A percentile compares a stretch with the other conserved stretches of the same genome.
phyloP scores from a whole-genome alignment of 768 basidiomycete genomes.

The Leccinum disarticulatum region DNA sequence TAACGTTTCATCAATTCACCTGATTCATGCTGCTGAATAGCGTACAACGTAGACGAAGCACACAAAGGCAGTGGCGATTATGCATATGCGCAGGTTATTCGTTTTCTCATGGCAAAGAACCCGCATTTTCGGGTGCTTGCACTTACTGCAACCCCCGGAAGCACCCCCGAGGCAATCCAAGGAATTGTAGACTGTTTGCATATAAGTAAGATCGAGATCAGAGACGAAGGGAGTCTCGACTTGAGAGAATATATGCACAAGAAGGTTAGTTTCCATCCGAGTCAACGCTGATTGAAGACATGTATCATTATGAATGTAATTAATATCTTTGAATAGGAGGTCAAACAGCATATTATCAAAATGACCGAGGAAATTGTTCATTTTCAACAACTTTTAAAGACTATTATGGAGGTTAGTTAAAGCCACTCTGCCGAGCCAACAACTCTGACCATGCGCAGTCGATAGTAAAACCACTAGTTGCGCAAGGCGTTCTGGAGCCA shows the following conservation, averaged over 20 bases:
- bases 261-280: conserved; percentile 54
- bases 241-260: conserved; percentile 82
- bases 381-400: conserved; percentile 65
- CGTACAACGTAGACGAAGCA: conserved; percentile 70
- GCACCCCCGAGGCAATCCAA: conserved; percentile 85
- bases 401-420: conserved; percentile 68
- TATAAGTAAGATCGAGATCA: conserved; percentile 92
- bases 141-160: conserved; percentile 92
- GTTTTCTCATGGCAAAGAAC: conserved; percentile 91
- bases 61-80: conserved; percentile 94
- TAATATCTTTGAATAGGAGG: conserved; percentile 44
- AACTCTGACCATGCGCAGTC: conserved; percentile 23
- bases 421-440: background rate
- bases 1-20: conserved; percentile 2
- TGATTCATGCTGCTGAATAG: conserved; percentile 4
- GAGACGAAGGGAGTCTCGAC: conserved; percentile 89
- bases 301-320: background rate
- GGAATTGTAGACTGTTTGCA: conserved; percentile 88
- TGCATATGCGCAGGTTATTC: conserved; percentile 85
- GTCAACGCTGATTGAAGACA: background rate
- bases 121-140: conserved; percentile 92
- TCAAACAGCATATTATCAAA: conserved; percentile 74
- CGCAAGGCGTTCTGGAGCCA: conserved; percentile 45
- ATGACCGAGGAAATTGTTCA: conserved; percentile 67
- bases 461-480: conserved; percentile 37